Evolutionary conservation across 164 flowering plant genomes (phyloP).

Genomic region (Vitis rupestris): DNA sequence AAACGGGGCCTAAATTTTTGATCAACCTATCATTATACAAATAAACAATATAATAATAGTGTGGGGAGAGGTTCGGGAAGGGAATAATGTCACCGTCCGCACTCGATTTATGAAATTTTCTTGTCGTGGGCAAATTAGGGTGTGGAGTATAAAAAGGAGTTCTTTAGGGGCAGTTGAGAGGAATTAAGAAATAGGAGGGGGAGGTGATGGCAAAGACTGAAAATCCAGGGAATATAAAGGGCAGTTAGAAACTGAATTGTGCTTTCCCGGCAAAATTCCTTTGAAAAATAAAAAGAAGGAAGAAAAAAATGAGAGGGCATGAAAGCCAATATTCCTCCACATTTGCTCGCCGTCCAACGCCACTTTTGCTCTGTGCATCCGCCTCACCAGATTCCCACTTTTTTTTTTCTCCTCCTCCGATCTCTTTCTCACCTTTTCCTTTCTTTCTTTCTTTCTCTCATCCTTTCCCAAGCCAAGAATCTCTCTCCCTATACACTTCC

Average conservation of each 20-base stretch:
- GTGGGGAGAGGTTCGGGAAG: too few relatives aligned
- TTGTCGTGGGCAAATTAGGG: too few relatives aligned
- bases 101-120: too few relatives aligned
- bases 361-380: slow-evolving; percentile 18
- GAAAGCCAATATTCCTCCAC: too few relatives aligned
- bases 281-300: neutral
- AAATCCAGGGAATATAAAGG: neutral
- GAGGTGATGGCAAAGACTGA: neutral
- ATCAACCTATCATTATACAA: too few relatives aligned
- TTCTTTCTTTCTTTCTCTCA: slow-evolving; percentile 12
- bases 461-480: slow-evolving; percentile 70
- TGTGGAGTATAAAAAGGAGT: too few relatives aligned
- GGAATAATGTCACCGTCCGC: too few relatives aligned
- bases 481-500: slow-evolving; percentile 30
- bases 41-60: too few relatives aligned
- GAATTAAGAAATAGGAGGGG: too few relatives aligned
- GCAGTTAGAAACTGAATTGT: neutral
- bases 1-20: too few relatives aligned
- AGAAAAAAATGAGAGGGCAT: slow-evolving; percentile 3
- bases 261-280: slow-evolving; percentile 6
- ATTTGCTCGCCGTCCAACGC: slow-evolving; percentile 15
- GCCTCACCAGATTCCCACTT: slow-evolving; percentile 41
- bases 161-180: too few relatives aligned
- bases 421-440: slow-evolving; percentile 4
- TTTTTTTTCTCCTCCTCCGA: neutral